Base-by-base conservation (phyloP, 441 rosid species). In the Corymbia calophylla region DNA sequence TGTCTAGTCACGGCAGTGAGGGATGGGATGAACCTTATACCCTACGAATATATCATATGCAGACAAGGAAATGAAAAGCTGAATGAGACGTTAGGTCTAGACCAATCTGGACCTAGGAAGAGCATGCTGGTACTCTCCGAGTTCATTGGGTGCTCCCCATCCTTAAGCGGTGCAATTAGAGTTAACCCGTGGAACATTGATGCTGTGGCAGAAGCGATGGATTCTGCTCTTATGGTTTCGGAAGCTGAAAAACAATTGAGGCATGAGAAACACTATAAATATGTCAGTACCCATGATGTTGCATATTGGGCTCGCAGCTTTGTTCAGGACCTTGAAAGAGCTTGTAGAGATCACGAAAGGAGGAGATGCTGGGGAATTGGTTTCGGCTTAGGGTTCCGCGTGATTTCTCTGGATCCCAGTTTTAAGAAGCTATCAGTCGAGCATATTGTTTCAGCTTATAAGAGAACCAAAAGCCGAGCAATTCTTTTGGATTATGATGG, bases 71-170 rank as follows among this genome's bases (percentile, higher is more conserved):
- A 94, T 87, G 94, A 93, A 80, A 94, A 92, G 87, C 93, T 95
- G 60, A 94, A 95, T 89, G 89, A 91, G 89, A 91, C 89, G 44
- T 87, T 96, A 82, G 97, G 98, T 53, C 90, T 93, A 11, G 90
- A 91, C 35, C 92, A 94, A 49, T 92, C 88, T 9, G 91, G 90
- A 14, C 92, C 91, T 23, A 96, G 95, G 93, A 96, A 92, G 93
- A 97, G 99, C 91, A 96, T 97, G 98, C 94, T 97, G 29, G 98
- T 97, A 82, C 95, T 97, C 54, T 97, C 99, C 32, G 99, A 97
- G 91, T 97, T 97, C 89, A 94, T 97, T 29, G 99, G 98, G 68
- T 97, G 99, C 92, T 96, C 99, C 49, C 98, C 99, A 51, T 96
- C 99, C 3, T 82, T 97, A 89, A 95, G 97, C 56, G 99, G 99